Percentiles rank a stretch among this genome's conserved stretches.
Evolutionary conservation across 2,329 filamentous ascomycete genomes (phyloP).

Genomic region (Diaporthe velutina): DNA sequence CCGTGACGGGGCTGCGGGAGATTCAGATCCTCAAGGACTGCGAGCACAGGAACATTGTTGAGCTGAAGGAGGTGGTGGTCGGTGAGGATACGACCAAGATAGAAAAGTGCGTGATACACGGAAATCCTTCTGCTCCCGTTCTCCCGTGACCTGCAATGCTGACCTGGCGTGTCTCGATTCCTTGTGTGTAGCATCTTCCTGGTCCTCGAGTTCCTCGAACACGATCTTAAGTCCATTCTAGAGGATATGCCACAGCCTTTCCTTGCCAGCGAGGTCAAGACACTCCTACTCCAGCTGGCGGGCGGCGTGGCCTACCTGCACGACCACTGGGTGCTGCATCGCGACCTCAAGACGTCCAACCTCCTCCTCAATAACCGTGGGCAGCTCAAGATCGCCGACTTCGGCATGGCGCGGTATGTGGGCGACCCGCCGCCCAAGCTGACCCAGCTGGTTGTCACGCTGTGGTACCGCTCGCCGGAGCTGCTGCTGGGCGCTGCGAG

Average conservation of each 20-base stretch:
- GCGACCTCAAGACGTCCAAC: conserved; percentile 94
- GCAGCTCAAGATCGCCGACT: conserved; percentile 95
- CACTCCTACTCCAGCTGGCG: conserved; percentile 84
- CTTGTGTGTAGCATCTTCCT: conserved; percentile 78
- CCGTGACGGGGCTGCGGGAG: conserved; percentile 92
- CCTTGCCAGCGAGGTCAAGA: conserved; percentile 91
- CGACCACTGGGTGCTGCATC: conserved; percentile 89
- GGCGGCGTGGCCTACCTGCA: conserved; percentile 89
- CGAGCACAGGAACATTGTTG: conserved; percentile 85
- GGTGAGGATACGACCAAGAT: conserved; percentile 70
- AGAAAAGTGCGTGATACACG: conserved; percentile 60
- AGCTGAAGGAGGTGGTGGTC: conserved; percentile 85
- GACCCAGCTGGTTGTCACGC: conserved; percentile 93
- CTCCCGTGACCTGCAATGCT: conserved; percentile 38
- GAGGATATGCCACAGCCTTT: conserved; percentile 97
- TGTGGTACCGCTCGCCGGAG: conserved; percentile 97
- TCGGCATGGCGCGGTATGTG: conserved; percentile 95
- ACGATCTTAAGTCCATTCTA: conserved; percentile 93
- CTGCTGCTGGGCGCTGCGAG: conserved; percentile 83
- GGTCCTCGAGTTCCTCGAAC: conserved; percentile 97
- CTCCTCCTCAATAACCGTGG: conserved; percentile 96
- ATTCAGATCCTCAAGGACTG: conserved; percentile 91
- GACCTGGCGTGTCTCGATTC: conserved; percentile 48
- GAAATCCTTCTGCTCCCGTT: background rate
- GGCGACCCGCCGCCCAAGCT: conserved; percentile 82